Conservation (phyloP, 129 eudicot species). For the Artemisia tridentata region DNA sequence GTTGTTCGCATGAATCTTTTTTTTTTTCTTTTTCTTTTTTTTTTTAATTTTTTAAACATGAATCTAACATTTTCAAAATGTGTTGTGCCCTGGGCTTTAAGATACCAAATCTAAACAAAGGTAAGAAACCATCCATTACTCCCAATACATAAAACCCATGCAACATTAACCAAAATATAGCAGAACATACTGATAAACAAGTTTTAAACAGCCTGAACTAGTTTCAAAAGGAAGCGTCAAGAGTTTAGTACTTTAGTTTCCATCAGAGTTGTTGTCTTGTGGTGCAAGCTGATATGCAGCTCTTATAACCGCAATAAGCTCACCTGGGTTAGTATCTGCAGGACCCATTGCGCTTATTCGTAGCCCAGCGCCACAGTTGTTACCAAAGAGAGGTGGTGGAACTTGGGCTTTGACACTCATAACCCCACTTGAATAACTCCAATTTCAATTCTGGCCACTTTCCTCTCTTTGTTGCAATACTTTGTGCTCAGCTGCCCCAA, state of each 20-base stretch:
- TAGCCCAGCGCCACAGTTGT: too few relatives aligned
- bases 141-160: slow-evolving; percentile 12
- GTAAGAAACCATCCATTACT: not conserved
- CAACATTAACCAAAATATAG: slow-evolving; percentile 18
- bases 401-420: slow-evolving; percentile 6
- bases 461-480: slow-evolving; percentile 48
- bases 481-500: slow-evolving; percentile 83
- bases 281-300: slow-evolving; percentile 60
- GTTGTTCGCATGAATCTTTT: not conserved
- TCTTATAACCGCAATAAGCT: slow-evolving; percentile 53
- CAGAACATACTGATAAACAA: slow-evolving; percentile 9
- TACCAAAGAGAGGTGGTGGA: too few relatives aligned
- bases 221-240: slow-evolving; percentile 4
- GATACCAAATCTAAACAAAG: not conserved
- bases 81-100: not conserved
- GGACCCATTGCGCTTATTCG: slow-evolving; percentile 37
- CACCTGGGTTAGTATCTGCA: slow-evolving; percentile 50
- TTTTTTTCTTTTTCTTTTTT: too few relatives aligned
- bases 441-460: slow-evolving; percentile 46
- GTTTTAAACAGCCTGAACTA: slow-evolving; percentile 1
- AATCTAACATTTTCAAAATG: slow-evolving; percentile 2
- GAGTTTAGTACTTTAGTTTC: slow-evolving; percentile 24
- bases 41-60: too few relatives aligned
- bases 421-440: slow-evolving; percentile 36
- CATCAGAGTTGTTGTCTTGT: slow-evolving; percentile 31